A percentile compares a stretch with the other conserved stretches of the same genome.
Conservation (phyloP, 345 rosid genomes). For the Schrenkiella parvula region DNA sequence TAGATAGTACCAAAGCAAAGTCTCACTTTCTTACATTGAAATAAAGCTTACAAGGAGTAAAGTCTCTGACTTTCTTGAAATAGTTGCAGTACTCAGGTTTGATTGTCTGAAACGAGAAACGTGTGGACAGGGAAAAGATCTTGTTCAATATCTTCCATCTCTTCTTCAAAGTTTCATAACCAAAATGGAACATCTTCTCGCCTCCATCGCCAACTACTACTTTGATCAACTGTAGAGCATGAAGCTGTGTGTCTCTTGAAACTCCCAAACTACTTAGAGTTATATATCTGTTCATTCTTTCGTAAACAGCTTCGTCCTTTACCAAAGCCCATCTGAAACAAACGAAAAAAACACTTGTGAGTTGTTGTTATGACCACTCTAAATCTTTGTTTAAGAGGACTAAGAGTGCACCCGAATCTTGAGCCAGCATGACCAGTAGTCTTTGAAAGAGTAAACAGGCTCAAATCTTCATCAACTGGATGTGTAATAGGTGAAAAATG, state of each 20-base stretch:
- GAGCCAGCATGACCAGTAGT: conserved; percentile 79
- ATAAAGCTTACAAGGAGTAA: conserved; percentile 22
- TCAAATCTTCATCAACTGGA: conserved; percentile 44
- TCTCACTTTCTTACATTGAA: not conserved
- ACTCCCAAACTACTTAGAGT: conserved; percentile 41
- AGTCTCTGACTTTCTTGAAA: conserved; percentile 25
- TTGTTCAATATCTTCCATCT: conserved; percentile 15
- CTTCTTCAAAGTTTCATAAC: conserved; percentile 41
- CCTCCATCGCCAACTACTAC: conserved; percentile 36
- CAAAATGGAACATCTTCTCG: conserved; percentile 43
- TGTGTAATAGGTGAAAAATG: conserved; percentile 59
- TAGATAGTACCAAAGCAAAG: too few species aligned
- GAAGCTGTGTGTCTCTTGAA: conserved; percentile 56
- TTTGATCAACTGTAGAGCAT: conserved; percentile 48
- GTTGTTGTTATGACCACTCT: not conserved
- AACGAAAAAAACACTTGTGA: not conserved
- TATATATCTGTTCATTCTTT: conserved; percentile 34
- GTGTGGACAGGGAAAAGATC: conserved; percentile 32
- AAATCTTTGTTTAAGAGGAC: not conserved
- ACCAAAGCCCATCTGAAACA: conserved; percentile 58
- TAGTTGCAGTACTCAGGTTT: conserved; percentile 43
- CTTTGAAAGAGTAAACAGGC: conserved; percentile 62
- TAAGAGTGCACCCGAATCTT: conserved; percentile 35
- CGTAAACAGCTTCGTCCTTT: conserved; percentile 49
- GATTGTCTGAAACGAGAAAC: conserved; percentile 49